Evolutionary conservation across 2,329 filamentous ascomycete species (phyloP).

Genomic region (Pseudogymnoascus pannorum): DNA sequence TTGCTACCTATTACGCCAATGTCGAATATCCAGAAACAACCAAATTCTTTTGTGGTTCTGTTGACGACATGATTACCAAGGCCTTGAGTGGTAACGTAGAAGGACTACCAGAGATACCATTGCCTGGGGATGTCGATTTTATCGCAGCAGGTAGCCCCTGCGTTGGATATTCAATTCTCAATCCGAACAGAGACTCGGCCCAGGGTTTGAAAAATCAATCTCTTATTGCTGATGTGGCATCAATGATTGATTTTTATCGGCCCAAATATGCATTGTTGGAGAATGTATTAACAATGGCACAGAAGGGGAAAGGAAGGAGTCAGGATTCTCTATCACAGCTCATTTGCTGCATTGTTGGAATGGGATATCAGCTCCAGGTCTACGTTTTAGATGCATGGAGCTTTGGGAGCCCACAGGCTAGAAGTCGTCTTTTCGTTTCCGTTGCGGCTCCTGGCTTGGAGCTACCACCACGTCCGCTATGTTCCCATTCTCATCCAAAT

Average conservation of each 20-base stretch:
- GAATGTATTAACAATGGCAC: constrained; percentile 62
- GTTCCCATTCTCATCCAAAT: constrained; percentile 56
- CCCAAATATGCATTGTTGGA: constrained; percentile 71
- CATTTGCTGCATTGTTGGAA: constrained; percentile 62
- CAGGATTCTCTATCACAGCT: constrained; percentile 68
- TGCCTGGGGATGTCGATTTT: constrained; percentile 57
- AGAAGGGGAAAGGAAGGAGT: constrained; percentile 35
- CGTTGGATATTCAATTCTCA: constrained; percentile 64
- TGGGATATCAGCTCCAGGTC: constrained; percentile 69
- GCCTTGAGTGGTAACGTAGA: constrained; percentile 45
- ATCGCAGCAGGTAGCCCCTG: constrained; percentile 71
- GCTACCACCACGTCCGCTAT: constrained; percentile 47
- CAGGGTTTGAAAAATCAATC: constrained; percentile 63
- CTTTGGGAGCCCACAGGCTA: constrained; percentile 57
- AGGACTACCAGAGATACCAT: constrained; percentile 40
- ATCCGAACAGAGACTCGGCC: constrained; percentile 42
- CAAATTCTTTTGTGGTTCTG: constrained; percentile 60
- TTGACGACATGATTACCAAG: constrained; percentile 57
- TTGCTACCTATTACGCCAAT: constrained; percentile 71
- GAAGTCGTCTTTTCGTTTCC: constrained; percentile 62
- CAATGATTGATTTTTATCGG: constrained; percentile 66
- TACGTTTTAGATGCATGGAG: constrained; percentile 63
- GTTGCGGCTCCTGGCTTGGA: constrained; percentile 60
- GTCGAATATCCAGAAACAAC: constrained; percentile 33
- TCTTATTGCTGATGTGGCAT: constrained; percentile 67